A percentile compares a stretch with the other conserved stretches of the same genome.
phyloP scores from a whole-genome alignment of 352 stramenopile genomes.

The Phytophthora sp. region DNA sequence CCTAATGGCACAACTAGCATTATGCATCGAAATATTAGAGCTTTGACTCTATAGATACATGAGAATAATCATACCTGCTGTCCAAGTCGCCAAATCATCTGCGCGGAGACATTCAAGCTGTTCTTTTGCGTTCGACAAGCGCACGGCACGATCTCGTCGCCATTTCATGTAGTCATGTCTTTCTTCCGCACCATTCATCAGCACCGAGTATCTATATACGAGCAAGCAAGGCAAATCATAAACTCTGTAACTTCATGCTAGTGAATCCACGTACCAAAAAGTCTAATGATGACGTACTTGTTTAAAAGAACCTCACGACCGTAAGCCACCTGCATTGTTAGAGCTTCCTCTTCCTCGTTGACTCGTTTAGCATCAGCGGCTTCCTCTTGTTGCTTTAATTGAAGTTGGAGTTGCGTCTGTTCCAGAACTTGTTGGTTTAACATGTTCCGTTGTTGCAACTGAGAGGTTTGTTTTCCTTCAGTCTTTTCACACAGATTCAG shows the following conservation, averaged over 20 bases:
- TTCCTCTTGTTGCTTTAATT: slow-evolving; percentile 12
- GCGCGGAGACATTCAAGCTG: slow-evolving; percentile 40
- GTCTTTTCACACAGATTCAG: slow-evolving; percentile 18
- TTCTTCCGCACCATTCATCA: slow-evolving; percentile 47
- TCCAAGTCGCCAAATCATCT: slow-evolving; percentile 38
- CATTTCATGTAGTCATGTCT: slow-evolving; percentile 63
- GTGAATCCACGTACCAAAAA: neutral
- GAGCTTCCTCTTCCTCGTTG: slow-evolving; percentile 7
- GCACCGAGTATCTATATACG: slow-evolving; percentile 44
- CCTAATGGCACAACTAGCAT: slow-evolving; percentile 9
- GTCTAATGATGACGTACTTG: slow-evolving; percentile 22
- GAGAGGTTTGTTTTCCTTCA: slow-evolving; percentile 25
- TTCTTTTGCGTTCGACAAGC: slow-evolving; percentile 43
- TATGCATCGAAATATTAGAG: too few relatives aligned
- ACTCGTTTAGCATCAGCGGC: slow-evolving; percentile 11
- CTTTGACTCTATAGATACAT: neutral
- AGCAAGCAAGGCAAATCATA: slow-evolving; percentile 8
- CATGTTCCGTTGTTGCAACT: slow-evolving; percentile 30
- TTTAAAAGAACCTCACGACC: slow-evolving; percentile 19
- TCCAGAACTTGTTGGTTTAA: slow-evolving; percentile 41
- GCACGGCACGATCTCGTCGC: slow-evolving; percentile 53
- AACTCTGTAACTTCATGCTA: neutral
- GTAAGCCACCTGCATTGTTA: slow-evolving; percentile 19
- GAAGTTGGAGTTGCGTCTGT: slow-evolving; percentile 16
- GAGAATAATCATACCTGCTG: slow-evolving; percentile 33